These are phyloP conservation scores for Mycena leptocephala DNA, from an alignment of 768 basidiomycete genomes.

Conservation along the genomic window DNA sequence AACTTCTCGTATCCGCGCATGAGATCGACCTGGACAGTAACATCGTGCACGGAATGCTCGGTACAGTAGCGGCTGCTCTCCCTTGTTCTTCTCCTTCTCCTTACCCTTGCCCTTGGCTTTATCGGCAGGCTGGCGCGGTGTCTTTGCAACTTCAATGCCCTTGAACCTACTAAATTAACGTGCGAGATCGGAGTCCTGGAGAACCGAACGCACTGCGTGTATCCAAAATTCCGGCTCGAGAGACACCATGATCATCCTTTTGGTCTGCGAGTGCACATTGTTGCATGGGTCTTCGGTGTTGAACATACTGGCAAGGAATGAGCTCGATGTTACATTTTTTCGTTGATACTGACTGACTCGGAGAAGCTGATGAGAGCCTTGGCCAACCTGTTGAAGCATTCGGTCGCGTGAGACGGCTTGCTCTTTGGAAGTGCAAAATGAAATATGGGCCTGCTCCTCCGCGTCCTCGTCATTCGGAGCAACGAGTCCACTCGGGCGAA, in stretches of 20 bases:
- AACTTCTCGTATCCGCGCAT: constrained; percentile 86
- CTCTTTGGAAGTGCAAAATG: constrained; percentile 92
- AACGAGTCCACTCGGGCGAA: constrained; percentile 63
- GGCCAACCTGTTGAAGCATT: constrained; percentile 90
- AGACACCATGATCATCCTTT: constrained; percentile 85
- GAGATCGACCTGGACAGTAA: constrained; percentile 75
- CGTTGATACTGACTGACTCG: no score
- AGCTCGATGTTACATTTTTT: no score
- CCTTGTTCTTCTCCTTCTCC: constrained; percentile 59
- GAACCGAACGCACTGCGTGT: constrained; percentile 77
- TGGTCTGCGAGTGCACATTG: constrained; percentile 86
- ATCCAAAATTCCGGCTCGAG: constrained; percentile 93
- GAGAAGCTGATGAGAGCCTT: constrained; percentile 92
- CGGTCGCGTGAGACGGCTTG: constrained; percentile 88
- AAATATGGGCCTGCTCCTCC: constrained; percentile 91
- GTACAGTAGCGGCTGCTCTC: constrained; percentile 57
- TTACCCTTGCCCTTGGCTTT: constrained; percentile 48
- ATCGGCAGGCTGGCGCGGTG: constrained; percentile 56
- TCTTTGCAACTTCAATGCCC: constrained; percentile 82
- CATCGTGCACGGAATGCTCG: constrained; percentile 83
- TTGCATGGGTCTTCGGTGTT: constrained; percentile 73
- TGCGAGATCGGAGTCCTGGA: constrained; percentile 33
- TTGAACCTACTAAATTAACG: constrained; percentile 51
- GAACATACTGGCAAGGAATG: constrained; percentile 72
- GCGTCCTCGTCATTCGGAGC: constrained; percentile 86